These are phyloP conservation scores for Aspergillus affinis DNA, from an alignment of 495 filamentous ascomycete species.

Conservation along the genomic window DNA sequence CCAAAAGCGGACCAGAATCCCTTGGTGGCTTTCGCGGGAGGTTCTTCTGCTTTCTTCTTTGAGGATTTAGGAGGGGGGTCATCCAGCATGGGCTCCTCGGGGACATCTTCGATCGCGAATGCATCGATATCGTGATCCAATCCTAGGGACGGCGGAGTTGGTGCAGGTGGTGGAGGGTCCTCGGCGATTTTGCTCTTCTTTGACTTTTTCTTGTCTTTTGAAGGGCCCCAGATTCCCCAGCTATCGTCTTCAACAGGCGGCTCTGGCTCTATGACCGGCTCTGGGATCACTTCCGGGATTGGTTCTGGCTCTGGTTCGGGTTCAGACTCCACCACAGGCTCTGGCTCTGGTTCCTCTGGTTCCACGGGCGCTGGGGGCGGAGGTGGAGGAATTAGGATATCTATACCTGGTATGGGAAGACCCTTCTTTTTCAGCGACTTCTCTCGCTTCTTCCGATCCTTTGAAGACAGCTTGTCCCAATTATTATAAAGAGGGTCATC, in stretches of 20 bases:
- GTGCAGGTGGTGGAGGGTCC: conserved; percentile 51
- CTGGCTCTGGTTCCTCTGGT: conserved; percentile 15
- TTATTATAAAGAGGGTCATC: conserved; percentile 41
- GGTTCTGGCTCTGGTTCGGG: conserved; percentile 19
- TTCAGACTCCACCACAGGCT: conserved; percentile 23
- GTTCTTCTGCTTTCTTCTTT: conserved; percentile 40
- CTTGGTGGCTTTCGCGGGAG: conserved; percentile 29
- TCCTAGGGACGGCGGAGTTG: conserved; percentile 50
- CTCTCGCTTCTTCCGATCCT: conserved; percentile 43
- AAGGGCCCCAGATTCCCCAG: conserved; percentile 38
- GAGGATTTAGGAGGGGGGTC: conserved; percentile 35
- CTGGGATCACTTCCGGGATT: conserved; percentile 19
- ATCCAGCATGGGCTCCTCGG: conserved; percentile 40
- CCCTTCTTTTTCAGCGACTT: conserved; percentile 35
- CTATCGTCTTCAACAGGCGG: conserved; percentile 26
- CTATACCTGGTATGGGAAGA: conserved; percentile 38
- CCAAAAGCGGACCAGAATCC: conserved; percentile 49
- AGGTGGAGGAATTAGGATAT: conserved; percentile 32
- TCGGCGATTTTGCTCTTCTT: conserved; percentile 39
- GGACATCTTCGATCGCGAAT: conserved; percentile 23
- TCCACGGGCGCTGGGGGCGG: conserved; percentile 22
- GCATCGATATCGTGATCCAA: conserved; percentile 44
- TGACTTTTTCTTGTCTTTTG: conserved; percentile 49
- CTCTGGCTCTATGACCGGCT: conserved; percentile 26
- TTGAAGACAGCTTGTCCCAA: conserved; percentile 35